Evolutionary conservation across 495 filamentous ascomycete species (phyloP).

Genomic region (Xylaria scruposa): DNA sequence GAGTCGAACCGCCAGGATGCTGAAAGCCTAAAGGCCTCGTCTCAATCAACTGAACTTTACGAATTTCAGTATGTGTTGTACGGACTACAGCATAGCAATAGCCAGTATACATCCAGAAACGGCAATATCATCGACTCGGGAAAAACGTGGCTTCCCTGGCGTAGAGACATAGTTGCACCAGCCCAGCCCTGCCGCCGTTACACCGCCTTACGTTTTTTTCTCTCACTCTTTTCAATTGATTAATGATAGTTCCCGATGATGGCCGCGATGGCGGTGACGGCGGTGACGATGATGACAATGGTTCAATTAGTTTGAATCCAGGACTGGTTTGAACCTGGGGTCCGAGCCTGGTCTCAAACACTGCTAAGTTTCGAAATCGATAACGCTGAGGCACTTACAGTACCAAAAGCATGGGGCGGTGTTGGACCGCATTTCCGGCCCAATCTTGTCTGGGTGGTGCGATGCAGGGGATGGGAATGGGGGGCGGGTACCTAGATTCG

Average conservation of each 20-base stretch:
- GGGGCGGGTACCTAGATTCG: no score
- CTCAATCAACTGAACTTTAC: not conserved
- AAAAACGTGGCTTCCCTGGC: conserved; percentile 9
- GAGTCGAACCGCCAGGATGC: conserved; percentile 2
- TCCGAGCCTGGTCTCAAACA: conserved; percentile 19
- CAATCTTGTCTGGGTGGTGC: conserved; percentile 11
- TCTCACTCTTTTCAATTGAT: not conserved
- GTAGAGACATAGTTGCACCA: not conserved
- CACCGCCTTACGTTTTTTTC: not conserved
- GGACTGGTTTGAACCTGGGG: conserved; percentile 4
- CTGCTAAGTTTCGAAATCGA: conserved; percentile 11
- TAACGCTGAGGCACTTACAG: conserved; percentile 4
- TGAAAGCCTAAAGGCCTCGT: conserved; percentile 13
- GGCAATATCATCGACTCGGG: not conserved
- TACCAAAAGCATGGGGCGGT: not conserved
- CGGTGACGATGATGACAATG: not conserved
- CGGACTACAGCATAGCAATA: not conserved
- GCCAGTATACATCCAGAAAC: not conserved
- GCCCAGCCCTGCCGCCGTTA: conserved; percentile 1
- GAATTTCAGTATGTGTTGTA: not conserved
- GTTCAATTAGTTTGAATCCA: not conserved
- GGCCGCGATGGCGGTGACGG: not conserved
- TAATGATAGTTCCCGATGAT: not conserved
- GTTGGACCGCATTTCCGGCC: conserved; percentile 5
- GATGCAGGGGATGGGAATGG: not conserved